Conservation (phyloP, 805 yeast genomes). For the Spathaspora arborariae region DNA sequence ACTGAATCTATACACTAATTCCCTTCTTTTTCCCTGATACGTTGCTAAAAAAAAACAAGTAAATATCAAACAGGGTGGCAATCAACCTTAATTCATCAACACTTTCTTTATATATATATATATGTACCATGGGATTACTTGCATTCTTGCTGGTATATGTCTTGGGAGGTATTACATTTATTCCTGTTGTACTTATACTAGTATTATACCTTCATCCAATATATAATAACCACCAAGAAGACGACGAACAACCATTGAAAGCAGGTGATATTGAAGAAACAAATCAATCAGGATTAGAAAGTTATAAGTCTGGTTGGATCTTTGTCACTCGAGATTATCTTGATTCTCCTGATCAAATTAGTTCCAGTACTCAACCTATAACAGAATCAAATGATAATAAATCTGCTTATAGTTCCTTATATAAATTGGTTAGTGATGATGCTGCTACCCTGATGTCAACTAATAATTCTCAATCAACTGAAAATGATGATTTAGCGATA, state of each 20-base stretch:
- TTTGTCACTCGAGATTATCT: slow-evolving; percentile 75
- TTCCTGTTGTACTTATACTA: slow-evolving; percentile 51
- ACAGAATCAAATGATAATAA: slow-evolving; percentile 41
- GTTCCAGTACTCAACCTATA: slow-evolving; percentile 40
- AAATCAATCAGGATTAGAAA: slow-evolving; percentile 56
- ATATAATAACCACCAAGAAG: slow-evolving; percentile 14
- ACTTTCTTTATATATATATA: too few relatives aligned
- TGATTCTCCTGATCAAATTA: slow-evolving; percentile 44
- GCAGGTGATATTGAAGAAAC: slow-evolving; percentile 66
- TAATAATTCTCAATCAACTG: neutral
- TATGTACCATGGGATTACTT: neutral
- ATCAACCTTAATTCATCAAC: neutral
- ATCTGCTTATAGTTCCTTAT: slow-evolving; percentile 59
- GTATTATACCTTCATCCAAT: slow-evolving; percentile 40
- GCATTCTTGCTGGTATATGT: slow-evolving; percentile 5
- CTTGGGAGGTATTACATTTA: slow-evolving; percentile 77
- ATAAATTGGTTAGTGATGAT: slow-evolving; percentile 48
- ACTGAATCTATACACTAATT: neutral
- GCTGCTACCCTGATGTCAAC: neutral
- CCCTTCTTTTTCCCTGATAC: neutral
- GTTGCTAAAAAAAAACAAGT: neutral
- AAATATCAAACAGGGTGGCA: neutral
- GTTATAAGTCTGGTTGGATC: slow-evolving; percentile 72
- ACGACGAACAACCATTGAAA: slow-evolving; percentile 31
- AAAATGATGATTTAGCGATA: neutral